Conservation (phyloP, 2,329 filamentous ascomycete species). For the Colletotrichum liaoningense region DNA sequence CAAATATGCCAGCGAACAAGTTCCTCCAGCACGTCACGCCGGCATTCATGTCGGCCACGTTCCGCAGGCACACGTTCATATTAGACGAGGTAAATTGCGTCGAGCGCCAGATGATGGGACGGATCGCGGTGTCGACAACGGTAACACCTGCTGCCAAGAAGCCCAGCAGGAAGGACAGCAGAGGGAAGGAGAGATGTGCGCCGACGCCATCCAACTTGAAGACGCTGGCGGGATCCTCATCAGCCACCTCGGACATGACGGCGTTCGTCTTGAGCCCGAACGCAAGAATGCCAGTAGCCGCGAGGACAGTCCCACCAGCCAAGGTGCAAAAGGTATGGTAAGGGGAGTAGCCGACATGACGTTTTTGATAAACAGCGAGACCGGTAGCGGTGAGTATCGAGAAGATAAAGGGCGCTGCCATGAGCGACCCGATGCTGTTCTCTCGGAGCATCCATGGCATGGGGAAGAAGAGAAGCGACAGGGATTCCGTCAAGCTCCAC, state of each 20-base stretch:
- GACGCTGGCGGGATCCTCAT: slow-evolving; percentile 34
- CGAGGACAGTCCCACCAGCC: slow-evolving; percentile 50
- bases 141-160: slow-evolving; percentile 57
- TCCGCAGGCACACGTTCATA: slow-evolving; percentile 57
- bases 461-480: slow-evolving; percentile 60
- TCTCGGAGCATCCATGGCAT: slow-evolving; percentile 54
- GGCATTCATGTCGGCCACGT: slow-evolving; percentile 60
- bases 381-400: slow-evolving; percentile 46
- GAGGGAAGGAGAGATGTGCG: slow-evolving; percentile 50
- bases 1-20: slow-evolving; percentile 55
- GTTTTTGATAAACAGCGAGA: slow-evolving; percentile 47
- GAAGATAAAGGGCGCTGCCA: slow-evolving; percentile 57
- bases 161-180: slow-evolving; percentile 58
- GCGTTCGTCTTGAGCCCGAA: slow-evolving; percentile 57
- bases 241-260: slow-evolving; percentile 45
- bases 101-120: slow-evolving; percentile 58
- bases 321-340: slow-evolving; percentile 48
- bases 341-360: slow-evolving; percentile 46
- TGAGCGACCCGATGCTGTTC: slow-evolving; percentile 55
- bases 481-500: slow-evolving; percentile 58
- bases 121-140: slow-evolving; percentile 52
- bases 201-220: slow-evolving; percentile 43
- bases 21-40: slow-evolving; percentile 54
- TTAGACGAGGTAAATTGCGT: slow-evolving; percentile 61
- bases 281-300: slow-evolving; percentile 54